Conservation (phyloP, 148 eudicot genomes). For the Vaccinium macrocarpon region DNA sequence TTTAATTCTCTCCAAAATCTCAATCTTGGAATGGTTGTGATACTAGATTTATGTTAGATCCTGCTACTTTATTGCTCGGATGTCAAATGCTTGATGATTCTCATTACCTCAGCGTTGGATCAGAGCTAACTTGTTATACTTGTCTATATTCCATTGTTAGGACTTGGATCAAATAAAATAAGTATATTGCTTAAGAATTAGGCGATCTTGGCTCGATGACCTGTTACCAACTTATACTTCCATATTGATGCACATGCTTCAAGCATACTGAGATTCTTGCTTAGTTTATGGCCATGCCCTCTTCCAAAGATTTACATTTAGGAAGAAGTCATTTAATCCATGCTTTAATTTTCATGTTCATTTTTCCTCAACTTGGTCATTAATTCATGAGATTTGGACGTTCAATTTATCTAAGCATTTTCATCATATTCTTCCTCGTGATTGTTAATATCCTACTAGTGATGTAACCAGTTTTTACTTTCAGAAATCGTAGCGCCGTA, state of each 20-base stretch:
- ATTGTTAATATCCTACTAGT: neutral
- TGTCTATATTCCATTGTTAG: neutral
- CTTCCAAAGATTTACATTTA: neutral
- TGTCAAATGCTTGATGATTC: neutral
- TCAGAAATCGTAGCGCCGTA: neutral
- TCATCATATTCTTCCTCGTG: neutral
- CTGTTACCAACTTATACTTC: neutral
- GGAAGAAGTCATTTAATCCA: neutral
- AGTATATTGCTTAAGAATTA: neutral
- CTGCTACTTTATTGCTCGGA: constrained; percentile 9
- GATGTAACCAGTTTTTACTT: neutral
- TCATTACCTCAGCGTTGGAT: neutral
- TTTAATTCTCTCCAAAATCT: neutral
- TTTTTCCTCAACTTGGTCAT: neutral
- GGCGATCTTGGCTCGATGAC: neutral
- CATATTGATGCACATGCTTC: neutral
- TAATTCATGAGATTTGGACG: neutral
- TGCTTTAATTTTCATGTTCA: neutral
- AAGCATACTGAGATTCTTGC: neutral
- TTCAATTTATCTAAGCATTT: neutral
- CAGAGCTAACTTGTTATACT: neutral
- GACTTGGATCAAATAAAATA: neutral
- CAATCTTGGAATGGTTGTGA: neutral
- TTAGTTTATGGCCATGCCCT: neutral
- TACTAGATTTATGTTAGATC: neutral